These are phyloP conservation scores for Tulasnella sp. DNA, from an alignment of 768 basidiomycete genomes.

Conservation along the genomic window DNA sequence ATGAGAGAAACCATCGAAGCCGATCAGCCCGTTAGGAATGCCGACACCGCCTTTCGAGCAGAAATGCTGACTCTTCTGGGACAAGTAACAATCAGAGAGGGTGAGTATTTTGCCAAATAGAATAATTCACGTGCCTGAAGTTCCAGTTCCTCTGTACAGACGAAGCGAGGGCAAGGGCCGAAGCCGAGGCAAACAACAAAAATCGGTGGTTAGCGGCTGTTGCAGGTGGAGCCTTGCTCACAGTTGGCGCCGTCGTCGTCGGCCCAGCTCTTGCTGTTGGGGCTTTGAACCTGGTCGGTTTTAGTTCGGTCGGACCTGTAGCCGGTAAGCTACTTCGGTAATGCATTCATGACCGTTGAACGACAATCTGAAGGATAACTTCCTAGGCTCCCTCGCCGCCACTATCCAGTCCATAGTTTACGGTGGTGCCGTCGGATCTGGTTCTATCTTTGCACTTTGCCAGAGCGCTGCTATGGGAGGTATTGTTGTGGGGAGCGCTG, in stretches of 20 bases:
- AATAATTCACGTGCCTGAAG: not conserved
- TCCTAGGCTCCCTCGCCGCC: slow-evolving; percentile 14
- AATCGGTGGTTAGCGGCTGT: not conserved
- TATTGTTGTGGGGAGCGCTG: not conserved
- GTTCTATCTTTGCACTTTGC: not conserved
- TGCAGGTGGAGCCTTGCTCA: not conserved
- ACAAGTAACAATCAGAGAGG: not conserved
- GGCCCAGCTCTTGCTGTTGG: slow-evolving; percentile 1
- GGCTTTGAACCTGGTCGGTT: slow-evolving; percentile 6
- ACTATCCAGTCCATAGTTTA: not conserved
- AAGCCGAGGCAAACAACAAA: not conserved
- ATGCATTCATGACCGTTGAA: not conserved
- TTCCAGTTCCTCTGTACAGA: not conserved
- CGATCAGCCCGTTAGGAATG: not conserved
- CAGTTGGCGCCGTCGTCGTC: not conserved
- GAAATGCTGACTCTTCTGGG: not conserved
- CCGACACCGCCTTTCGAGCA: not conserved
- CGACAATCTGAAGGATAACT: not conserved
- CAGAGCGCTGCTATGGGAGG: slow-evolving; percentile 21
- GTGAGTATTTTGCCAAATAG: not conserved
- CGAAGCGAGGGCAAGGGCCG: not conserved
- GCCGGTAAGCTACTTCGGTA: not conserved
- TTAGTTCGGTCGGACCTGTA: not conserved
- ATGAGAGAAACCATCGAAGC: not conserved
- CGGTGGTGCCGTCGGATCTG: not conserved